Base-by-base conservation (phyloP, 2,329 filamentous ascomycete species). In the Apiospora koreana region DNA sequence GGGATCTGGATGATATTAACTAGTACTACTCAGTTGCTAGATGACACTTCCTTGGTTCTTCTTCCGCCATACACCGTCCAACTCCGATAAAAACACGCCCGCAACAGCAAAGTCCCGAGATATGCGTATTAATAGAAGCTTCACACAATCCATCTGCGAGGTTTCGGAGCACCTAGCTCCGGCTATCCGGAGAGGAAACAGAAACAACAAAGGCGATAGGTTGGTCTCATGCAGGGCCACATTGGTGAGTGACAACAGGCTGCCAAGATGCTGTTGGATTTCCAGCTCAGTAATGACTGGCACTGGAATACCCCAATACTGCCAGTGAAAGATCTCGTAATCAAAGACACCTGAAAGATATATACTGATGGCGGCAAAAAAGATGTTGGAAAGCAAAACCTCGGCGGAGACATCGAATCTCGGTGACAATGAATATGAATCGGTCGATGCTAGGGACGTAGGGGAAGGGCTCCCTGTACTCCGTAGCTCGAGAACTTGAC, bases 331-430 rank as follows among this genome's bases (percentile, higher is more conserved):
- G 1, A 69, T 68, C 18, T 50, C 62, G 16, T 71, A 71, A 16
- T 71, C 70, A 14, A 64, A 71, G 31, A 71, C 25, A n/a, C 70
- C 70, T 2, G 70, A 71, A 9, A 71, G 65, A 45, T 71, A 71
- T 14, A 71, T 71, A 18, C 46, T 65, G 41, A 64, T 68, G 16
- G 70, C 68, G 1, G 68, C 64, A 35, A 68, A 68, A 18, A 71
- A 71, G 2, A 65, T 25, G 38, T 35, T 46, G 8, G 42, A 23
- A 4, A 71, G 65, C 7, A 69, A 3, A 2, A 12, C 31, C 28
- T 38, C 64, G 3, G 21, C 45, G 23, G 25, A 18, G 1, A 9
- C 14, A 6, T 7, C 25, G 6, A 31, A 21, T 14, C 12, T 16
- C 25, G 48, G 7, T 3, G 25, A 7, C 1, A 14, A 28, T 7